Evolutionary conservation across 306 rosid genomes (phyloP).

Genomic region (Hippophae tibetana): DNA sequence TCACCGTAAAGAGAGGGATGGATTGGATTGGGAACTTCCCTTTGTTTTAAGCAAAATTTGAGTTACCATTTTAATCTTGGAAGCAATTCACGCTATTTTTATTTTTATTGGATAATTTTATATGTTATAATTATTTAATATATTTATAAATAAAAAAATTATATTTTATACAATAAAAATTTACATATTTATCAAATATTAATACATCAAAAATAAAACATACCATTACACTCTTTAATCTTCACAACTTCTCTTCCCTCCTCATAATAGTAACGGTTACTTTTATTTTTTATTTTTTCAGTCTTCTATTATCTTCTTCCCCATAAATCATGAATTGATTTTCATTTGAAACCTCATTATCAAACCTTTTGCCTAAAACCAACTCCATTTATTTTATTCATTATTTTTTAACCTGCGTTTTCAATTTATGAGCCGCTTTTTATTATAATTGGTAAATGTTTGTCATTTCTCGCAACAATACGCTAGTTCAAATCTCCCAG

Average conservation of each 20-base stretch:
- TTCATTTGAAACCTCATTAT: conserved; percentile 5
- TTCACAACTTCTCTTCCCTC: conserved; percentile 27
- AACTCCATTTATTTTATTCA: neutral
- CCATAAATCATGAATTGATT: neutral
- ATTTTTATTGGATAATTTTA: too few relatives aligned
- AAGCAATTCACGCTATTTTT: too few relatives aligned
- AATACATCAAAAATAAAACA: neutral
- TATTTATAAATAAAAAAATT: too few relatives aligned
- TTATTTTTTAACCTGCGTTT: neutral
- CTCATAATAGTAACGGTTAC: conserved; percentile 33
- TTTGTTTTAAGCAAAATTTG: conserved; percentile 37
- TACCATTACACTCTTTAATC: conserved; percentile 31
- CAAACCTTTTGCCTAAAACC: neutral
- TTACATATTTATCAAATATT: too few relatives aligned
- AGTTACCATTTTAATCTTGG: neutral
- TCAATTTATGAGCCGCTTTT: neutral
- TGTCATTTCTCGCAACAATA: too few relatives aligned
- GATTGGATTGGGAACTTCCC: conserved; percentile 7
- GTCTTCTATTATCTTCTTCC: neutral
- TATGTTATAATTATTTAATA: too few relatives aligned
- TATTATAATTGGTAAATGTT: too few relatives aligned
- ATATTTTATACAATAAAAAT: too few relatives aligned
- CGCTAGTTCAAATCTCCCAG: too few relatives aligned
- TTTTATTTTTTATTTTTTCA: neutral
- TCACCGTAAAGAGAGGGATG: conserved; percentile 44